Conservation (phyloP, 2,329 filamentous ascomycete genomes). For the Penicillium sclerotigenum region DNA sequence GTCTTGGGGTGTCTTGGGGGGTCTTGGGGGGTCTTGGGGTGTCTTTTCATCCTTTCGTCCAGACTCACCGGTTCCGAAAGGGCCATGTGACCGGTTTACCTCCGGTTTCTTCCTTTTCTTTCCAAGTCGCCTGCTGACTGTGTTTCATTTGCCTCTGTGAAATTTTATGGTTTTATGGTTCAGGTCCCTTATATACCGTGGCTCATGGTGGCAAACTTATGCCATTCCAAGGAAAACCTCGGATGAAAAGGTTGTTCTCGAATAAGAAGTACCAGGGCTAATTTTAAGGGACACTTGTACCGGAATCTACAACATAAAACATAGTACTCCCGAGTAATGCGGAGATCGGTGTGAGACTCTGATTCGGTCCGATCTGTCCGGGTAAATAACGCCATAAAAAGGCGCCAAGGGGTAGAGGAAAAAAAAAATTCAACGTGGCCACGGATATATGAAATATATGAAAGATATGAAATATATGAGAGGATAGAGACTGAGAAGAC, state of each 20-base stretch:
- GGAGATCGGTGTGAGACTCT: conserved; percentile 7
- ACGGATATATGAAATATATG: background rate
- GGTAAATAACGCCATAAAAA: conserved; percentile 20
- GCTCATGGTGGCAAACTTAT: conserved; percentile 14
- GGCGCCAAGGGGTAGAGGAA: background rate
- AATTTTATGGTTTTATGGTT: background rate
- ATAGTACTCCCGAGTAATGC: background rate
- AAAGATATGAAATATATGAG: background rate
- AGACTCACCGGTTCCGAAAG: background rate
- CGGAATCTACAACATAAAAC: too few relatives aligned
- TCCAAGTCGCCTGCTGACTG: conserved; percentile 15
- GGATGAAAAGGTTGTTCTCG: background rate
- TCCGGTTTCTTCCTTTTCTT: conserved; percentile 24
- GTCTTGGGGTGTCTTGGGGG: too few relatives aligned
- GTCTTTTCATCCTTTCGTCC: background rate
- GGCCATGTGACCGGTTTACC: conserved; percentile 12
- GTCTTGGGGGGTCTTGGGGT: too few relatives aligned
- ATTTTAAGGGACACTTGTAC: background rate
- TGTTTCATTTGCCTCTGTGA: background rate
- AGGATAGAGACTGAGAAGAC: background rate
- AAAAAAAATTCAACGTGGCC: conserved; percentile 9
- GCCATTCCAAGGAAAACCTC: background rate
- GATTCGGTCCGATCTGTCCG: conserved; percentile 13
- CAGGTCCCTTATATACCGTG: conserved; percentile 1
- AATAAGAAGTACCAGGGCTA: background rate